Base-by-base conservation (phyloP, 176 grass and related monocot species). In the Musa acuminata region DNA sequence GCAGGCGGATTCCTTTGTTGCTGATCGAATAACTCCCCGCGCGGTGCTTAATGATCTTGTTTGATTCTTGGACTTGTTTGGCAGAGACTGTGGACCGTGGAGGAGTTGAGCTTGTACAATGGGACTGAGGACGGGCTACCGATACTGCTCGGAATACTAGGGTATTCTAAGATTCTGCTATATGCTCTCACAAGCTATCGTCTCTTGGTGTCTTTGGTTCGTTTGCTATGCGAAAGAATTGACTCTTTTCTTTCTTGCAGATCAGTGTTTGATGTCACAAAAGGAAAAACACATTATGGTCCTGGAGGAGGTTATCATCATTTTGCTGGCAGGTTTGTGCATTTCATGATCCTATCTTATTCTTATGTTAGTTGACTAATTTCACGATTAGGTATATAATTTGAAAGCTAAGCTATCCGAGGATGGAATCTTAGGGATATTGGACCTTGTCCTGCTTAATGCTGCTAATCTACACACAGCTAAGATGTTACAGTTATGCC, bases 281-380 rank as follows among this genome's bases (percentile, higher is more conserved):
- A 98, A 76, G 94, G 94, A 43, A 91, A 72, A 78, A 89, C 90
- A 67, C 88, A 98, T 80, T 98, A 98, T 84, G 90, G 94, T 71
- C 90, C 88, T 70, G 90, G 90, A 82, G 94, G 94, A 71, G 94
- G 94, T 43, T 98, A 93, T 77, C 86, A 93, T 85, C 90, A 98
- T 63, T 98, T 98, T 76, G 57, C 94, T 71, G 94, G 94, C 62
- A 89, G 88, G 94, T 98, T 66, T 53, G 67, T 75, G 83, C n/a
- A 26, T 20, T 77, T 68, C n/a, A 4, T 8, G n/a, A 72, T 9
- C 64, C 29, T 35, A 35, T 35, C 29, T 35, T 35, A 35, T 35
- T 35, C 29, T 35, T 35, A 35, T 35, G 29, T 35, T 35, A 49
- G 2, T 69, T 49, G 5, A 69, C 1, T 9, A 17, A 49, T 13